These are phyloP conservation scores for Kondoa subrosea DNA, from an alignment of 768 basidiomycete genomes.

Conservation along the genomic window DNA sequence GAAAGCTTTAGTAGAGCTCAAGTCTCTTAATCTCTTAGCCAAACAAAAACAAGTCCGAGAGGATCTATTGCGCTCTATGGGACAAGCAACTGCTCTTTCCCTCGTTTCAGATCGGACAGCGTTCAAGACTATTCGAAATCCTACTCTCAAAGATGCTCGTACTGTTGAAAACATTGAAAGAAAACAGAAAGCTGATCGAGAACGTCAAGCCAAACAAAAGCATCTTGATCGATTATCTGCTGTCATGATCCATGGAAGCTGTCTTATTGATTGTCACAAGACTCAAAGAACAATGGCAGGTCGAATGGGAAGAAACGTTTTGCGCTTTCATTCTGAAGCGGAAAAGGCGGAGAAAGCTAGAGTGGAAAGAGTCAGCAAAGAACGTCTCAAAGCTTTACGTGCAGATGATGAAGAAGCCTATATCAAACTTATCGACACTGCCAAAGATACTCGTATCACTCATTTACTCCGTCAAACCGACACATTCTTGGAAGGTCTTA, in stretches of 20 bases:
- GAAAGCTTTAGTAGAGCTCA: constrained; percentile 81
- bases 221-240: constrained; percentile 82
- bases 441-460: constrained; percentile 96
- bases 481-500: constrained; percentile 79
- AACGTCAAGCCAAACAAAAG: constrained; percentile 85
- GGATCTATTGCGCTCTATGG: constrained; percentile 66
- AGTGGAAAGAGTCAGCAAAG: constrained; percentile 86
- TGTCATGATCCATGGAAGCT: constrained; percentile 67
- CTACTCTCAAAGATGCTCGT: constrained; percentile 70
- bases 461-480: constrained; percentile 90
- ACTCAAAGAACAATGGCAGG: constrained; percentile 43
- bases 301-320: constrained; percentile 56
- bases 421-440: constrained; percentile 94
- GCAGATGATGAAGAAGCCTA: constrained; percentile 99
- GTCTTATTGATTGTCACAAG: constrained; percentile 51
- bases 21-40: constrained; percentile 67
- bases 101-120: constrained; percentile 80
- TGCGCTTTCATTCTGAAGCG: constrained; percentile 67
- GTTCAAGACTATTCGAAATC: constrained; percentile 73
- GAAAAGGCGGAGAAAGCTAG: constrained; percentile 98
- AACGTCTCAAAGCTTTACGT: constrained; percentile 92
- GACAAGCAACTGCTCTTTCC: constrained; percentile 53
- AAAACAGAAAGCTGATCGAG: constrained; percentile 77
- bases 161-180: constrained; percentile 76
- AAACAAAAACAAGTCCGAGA: constrained; percentile 77